Base-by-base conservation (phyloP, 441 rosid genomes). In the Syzygium malaccense region DNA sequence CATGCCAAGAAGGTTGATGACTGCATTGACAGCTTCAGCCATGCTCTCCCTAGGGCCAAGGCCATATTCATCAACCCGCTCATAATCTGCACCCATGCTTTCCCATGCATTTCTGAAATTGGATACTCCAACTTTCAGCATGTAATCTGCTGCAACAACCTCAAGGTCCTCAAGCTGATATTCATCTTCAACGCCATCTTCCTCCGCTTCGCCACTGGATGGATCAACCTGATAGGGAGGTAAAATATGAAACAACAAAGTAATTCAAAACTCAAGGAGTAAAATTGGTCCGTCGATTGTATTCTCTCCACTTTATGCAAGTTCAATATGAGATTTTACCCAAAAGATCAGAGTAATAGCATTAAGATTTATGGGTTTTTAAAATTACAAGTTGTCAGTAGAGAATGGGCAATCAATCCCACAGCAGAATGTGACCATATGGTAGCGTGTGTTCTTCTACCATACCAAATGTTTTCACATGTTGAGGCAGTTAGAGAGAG, bases 31-130 rank as follows among this genome's bases (percentile, higher is more conserved):
- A 87, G 99, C 98, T 91, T 97, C 99, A 10, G 92, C 90, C 91
- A 97, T 92, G 89, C 95, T 96, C 58, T 97, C 99, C 92, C 99
- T 96, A 55, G 95, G 95, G 86, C 99, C 99, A 89, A 97, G 99
- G 60, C 98, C 99, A 90, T 98, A 98, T 89, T 98, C 99, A 88
- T 97, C 99, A 32, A 96, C 93, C n/a, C 92, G 96, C 93, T 97
- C 99, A 88, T 62, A 91, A 68, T 94, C 99, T 49, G 94, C 91
- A 32, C 90, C 95, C 93, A 98, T 93, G 96, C 93, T 95, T 92
- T 98, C 99, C 99, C 99, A 98, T 88, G 97, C 99, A 92, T 96
- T 97, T 86, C 98, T 92, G 95, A 98, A 98, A 91, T 97, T 97
- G 84, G 99, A 92, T 87, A 96, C 97, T 19, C 95, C 95, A 3